Evolutionary conservation across 305 asterid species (phyloP).

Genomic region (Fraxinus ornus): DNA sequence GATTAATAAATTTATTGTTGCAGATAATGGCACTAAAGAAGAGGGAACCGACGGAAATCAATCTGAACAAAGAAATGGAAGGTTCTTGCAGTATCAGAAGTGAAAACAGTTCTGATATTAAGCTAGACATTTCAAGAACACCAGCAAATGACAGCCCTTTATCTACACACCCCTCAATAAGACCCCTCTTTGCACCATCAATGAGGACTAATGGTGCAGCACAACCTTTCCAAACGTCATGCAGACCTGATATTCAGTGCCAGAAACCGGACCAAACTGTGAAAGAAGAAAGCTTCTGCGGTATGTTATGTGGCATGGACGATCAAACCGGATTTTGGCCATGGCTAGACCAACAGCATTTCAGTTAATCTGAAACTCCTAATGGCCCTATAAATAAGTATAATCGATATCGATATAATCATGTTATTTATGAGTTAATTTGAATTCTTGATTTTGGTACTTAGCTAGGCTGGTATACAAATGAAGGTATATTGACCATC

Average conservation of each 20-base stretch:
- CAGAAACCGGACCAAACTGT: slow-evolving; percentile 31
- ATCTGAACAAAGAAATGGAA: slow-evolving; percentile 73
- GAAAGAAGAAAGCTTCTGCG: slow-evolving; percentile 56
- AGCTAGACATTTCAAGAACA: slow-evolving; percentile 48
- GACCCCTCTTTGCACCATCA: slow-evolving; percentile 39
- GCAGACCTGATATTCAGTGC: slow-evolving; percentile 32
- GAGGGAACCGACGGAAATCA: slow-evolving; percentile 59
- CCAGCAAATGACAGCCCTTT: slow-evolving; percentile 50
- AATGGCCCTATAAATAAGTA: background rate
- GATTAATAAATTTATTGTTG: slow-evolving; percentile 20
- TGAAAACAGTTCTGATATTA: slow-evolving; percentile 64
- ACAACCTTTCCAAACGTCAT: slow-evolving; percentile 31
- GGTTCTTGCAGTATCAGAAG: slow-evolving; percentile 66
- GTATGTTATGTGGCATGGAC: slow-evolving; percentile 51
- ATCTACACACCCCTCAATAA: slow-evolving; percentile 24
- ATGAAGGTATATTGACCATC: slow-evolving; percentile 16
- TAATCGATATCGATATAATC: background rate
- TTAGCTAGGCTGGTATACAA: slow-evolving; percentile 34
- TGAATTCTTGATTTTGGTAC: slow-evolving; percentile 22
- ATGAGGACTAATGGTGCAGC: slow-evolving; percentile 32
- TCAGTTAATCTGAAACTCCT: slow-evolving; percentile 30
- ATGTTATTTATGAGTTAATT: slow-evolving; percentile 6
- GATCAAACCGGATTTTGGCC: slow-evolving; percentile 72
- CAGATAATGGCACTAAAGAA: slow-evolving; percentile 62
- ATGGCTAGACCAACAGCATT: slow-evolving; percentile 62